Conservation (phyloP, 306 rosid genomes). For the Lablab purpureus region DNA sequence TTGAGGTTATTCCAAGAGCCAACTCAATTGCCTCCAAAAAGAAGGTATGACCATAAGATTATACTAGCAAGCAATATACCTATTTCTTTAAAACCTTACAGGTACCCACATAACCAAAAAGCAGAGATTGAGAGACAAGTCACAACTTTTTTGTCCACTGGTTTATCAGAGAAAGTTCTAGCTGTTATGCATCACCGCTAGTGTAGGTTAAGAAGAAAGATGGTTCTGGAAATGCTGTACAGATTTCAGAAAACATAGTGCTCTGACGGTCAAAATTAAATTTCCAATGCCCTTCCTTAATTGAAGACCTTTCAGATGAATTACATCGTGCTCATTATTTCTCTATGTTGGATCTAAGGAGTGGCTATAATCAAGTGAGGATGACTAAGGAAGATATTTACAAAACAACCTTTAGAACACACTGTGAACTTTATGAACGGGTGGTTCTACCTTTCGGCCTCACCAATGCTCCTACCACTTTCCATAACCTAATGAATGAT, state of each 20-base stretch:
- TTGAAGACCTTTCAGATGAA: not conserved
- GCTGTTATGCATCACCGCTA: no score
- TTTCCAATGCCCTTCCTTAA: not conserved
- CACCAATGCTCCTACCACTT: no score
- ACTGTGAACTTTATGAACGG: no score
- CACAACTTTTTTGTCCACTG: no score
- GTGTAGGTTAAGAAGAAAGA: not conserved
- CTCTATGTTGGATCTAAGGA: not conserved
- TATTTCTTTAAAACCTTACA: not conserved
- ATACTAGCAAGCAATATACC: not conserved
- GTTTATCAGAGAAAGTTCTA: no score
- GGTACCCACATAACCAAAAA: not conserved
- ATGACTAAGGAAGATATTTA: not conserved
- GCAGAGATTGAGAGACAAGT: no score
- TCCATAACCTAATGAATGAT: no score
- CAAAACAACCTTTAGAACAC: no score
- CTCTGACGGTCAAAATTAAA: not conserved
- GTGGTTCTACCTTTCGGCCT: no score
- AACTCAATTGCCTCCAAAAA: not conserved
- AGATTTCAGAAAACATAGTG: not conserved
- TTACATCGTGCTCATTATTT: not conserved
- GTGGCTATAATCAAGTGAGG: not conserved
- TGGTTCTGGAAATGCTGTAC: not conserved
- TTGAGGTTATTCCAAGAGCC: not conserved
- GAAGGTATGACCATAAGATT: not conserved